Evolutionary conservation across 2,329 filamentous ascomycete genomes (phyloP), one percentile per base, ranked within the genome.

Genomic region (Pseudogymnoascus sp.): DNA sequence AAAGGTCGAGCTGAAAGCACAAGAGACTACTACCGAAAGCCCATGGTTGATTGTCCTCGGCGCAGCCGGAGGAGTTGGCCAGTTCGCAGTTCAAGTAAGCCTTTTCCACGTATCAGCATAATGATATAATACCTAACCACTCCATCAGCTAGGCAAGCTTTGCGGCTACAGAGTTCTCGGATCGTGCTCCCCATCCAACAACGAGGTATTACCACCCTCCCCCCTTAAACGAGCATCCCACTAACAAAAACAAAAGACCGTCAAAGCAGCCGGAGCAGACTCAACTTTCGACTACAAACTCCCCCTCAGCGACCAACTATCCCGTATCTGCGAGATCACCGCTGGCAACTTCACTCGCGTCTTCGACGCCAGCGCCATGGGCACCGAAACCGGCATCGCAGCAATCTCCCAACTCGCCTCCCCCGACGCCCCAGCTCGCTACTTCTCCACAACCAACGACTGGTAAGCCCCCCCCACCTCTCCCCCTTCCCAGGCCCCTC

Each of bases 41-140:
- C 73, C 76, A 65, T 77, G 76, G 75, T 61, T 77, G 21, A 64
- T 77, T 15, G 64, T 77, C 15, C 63, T 77, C 11, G 76, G 76
- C 0, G 75, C 71, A 2, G 69, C 71, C 37, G 75, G 75, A 0
- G 69, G 65, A 6, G 75, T 77, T 11, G 75, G 75, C 1, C 72
- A 74, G 60, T 76, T 69, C 61, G 72, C 68, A 2, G 69, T 75
- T 1, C 74, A 76, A 63, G 68, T 65, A 61, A 6, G 65, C 21
- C n/a, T 31, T 21, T 40, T 15, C 31, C 15, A 11, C 19, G 29
- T 7, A 15, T 23, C 21, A 17, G 31, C 17, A 21, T 13, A 10
- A 5, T 19, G 10, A 33, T 19, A 21, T 60, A 26, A 9, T 10
- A 35, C 17, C 15, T 46, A 37, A 33, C 53, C 17, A 26, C 33